Evolutionary conservation across 163 green algal species (phyloP), one percentile per base, ranked within the genome.

Genomic region (Chloroidium sp.): DNA sequence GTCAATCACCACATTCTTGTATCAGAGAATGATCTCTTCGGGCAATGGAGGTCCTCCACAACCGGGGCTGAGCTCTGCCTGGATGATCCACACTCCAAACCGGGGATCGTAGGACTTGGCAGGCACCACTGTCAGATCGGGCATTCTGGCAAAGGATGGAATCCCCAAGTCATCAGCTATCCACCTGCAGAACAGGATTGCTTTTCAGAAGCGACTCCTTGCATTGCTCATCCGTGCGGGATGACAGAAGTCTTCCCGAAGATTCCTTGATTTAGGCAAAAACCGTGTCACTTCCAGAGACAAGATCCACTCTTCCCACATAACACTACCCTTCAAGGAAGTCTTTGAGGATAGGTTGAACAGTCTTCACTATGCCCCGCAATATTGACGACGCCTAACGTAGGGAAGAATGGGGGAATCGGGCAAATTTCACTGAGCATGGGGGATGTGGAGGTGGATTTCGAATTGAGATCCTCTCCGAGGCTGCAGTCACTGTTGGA

Each of bases 11-110:
- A 36, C 36, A 36, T 36, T 36, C 36, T 36, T 36, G 36, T 36
- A 36, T 82, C 60, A 92, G 2, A 90, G 59, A 60, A 92, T 90
- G n/a, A 92, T 68, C 64, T 90, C 88, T 61, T 90, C 86, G 3
- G 78, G 69, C 59, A 92, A 84, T 69, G 89, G 85, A 1, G 88
- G 88, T 0, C 86, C 85, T 1, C 83, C 83, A 76, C 88, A 92
- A 61, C 85, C 88, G 4, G 82, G 74, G 3, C 82, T 88, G 2
- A 92, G 80, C 59, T 72, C 58, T 4, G 82, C 80, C 3, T 86
- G 74, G 59, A 90, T 86, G 62, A 62, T 69, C 88, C 88, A 92
- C 0, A 87, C 69, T 13, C 90, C 88, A 78, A 84, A 88, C 0
- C 85, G 78, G n/a, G 69, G 69, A 79, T 90, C 85, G 67, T 86